A percentile compares a stretch with the other conserved stretches of the same genome.
Evolutionary conservation across 495 filamentous ascomycete species (phyloP).

Genomic region (Hypoxylon cercidicola): DNA sequence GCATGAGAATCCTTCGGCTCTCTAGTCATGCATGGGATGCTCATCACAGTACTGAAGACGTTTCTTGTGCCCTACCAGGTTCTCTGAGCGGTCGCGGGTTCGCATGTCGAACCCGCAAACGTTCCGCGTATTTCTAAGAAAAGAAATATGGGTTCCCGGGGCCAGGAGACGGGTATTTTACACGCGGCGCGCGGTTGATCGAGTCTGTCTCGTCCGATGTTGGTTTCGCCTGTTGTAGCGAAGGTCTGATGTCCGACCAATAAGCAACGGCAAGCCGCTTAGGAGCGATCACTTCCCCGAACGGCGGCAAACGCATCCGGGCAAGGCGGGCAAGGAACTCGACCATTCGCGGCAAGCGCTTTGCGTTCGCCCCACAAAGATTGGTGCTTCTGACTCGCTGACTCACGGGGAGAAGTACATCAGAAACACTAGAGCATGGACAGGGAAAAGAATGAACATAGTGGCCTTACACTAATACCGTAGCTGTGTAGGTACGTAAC

Average conservation of each 20-base stretch:
- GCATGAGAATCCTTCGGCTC: constrained; percentile 31
- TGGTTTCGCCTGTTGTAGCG: constrained; percentile 16
- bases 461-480: constrained; percentile 10
- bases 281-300: constrained; percentile 40
- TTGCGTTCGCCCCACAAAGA: constrained; percentile 38
- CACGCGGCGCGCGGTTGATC: constrained; percentile 33
- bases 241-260: constrained; percentile 29
- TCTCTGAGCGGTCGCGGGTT: constrained; percentile 29
- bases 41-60: constrained; percentile 26
- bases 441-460: constrained; percentile 18
- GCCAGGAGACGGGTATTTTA: constrained; percentile 22
- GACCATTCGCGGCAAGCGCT: constrained; percentile 45
- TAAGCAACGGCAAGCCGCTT: constrained; percentile 38
- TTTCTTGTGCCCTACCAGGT: constrained; percentile 18
- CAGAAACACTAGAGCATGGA: constrained; percentile 23
- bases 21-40: constrained; percentile 20
- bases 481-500: too few relatives aligned
- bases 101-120: constrained; percentile 22
- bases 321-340: constrained; percentile 33
- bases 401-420: constrained; percentile 4
- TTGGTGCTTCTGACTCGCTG: constrained; percentile 5
- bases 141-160: constrained; percentile 27
- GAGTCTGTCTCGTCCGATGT: constrained; percentile 33
- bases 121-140: constrained; percentile 42
- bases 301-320: constrained; percentile 43